These are phyloP conservation scores for Boletellus ananiceps DNA, from an alignment of 768 basidiomycete genomes.

Conservation along the genomic window DNA sequence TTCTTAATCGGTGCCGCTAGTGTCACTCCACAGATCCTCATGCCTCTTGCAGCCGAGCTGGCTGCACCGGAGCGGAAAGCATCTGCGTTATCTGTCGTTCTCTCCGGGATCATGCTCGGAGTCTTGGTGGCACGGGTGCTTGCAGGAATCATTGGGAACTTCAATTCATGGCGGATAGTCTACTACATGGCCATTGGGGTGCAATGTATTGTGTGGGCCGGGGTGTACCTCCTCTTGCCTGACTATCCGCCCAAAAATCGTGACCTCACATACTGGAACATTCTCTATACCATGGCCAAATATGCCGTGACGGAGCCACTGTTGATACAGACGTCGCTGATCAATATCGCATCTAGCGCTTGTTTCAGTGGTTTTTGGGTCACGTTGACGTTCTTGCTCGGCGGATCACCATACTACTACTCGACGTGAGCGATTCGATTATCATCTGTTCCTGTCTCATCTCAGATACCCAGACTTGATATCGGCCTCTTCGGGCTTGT, in stretches of 20 bases:
- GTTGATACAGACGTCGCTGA: constrained; percentile 61
- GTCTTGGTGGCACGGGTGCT: constrained; percentile 71
- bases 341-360: constrained; percentile 56
- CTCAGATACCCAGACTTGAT: constrained; percentile 33
- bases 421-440: constrained; percentile 46
- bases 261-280: constrained; percentile 59
- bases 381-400: constrained; percentile 77
- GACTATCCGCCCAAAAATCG: constrained; percentile 79
- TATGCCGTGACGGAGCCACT: constrained; percentile 74
- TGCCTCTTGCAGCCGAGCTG: constrained; percentile 77
- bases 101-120: constrained; percentile 66
- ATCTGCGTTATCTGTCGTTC: constrained; percentile 69
- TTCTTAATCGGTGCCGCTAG: constrained; percentile 68
- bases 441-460: background rate
- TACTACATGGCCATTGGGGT: constrained; percentile 76
- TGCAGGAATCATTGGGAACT: constrained; percentile 71
- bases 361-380: constrained; percentile 66
- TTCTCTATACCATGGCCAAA: constrained; percentile 74
- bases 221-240: constrained; percentile 63
- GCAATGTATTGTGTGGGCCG: constrained; percentile 52
- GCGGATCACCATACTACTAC: constrained; percentile 69
- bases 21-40: constrained; percentile 72
- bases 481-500: constrained; percentile 76
- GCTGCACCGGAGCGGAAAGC: constrained; percentile 71
- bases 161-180: constrained; percentile 64